Evolutionary conservation across 2,329 filamentous ascomycete species (phyloP).

Genomic region (Calonectria ilicicola): DNA sequence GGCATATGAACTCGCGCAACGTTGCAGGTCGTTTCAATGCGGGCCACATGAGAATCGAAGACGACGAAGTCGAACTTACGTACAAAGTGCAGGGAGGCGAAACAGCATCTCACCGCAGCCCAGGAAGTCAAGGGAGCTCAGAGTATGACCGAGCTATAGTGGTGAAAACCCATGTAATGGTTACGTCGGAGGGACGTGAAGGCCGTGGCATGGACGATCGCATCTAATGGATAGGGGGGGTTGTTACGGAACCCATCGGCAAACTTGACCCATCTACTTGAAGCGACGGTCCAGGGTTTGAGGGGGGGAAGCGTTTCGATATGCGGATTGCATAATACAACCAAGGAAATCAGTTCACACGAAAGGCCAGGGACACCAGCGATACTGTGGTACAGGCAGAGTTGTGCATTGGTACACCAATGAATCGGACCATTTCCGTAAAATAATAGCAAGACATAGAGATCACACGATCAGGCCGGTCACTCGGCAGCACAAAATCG

Average conservation of each 20-base stretch:
- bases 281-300: neutral
- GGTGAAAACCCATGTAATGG: conserved; percentile 21
- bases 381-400: neutral
- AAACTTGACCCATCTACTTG: neutral
- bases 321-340: neutral
- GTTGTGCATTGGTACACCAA: neutral
- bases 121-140: conserved; percentile 20
- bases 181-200: conserved; percentile 6
- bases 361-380: neutral
- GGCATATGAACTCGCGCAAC: conserved; percentile 19
- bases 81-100: conserved; percentile 24
- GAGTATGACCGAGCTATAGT: conserved; percentile 20
- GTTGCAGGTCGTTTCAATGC: conserved; percentile 21
- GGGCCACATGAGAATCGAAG: conserved; percentile 19
- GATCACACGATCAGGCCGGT: neutral
- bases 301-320: neutral
- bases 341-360: neutral
- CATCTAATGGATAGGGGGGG: neutral
- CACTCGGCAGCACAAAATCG: neutral
- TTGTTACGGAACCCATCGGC: no score
- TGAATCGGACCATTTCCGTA: neutral
- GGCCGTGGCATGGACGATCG: neutral
- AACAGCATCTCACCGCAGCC: neutral
- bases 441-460: conserved; percentile 4
- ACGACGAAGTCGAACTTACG: conserved; percentile 28